Evolutionary conservation across 768 basidiomycete species (phyloP).

Genomic region (Leccinellum albellum): DNA sequence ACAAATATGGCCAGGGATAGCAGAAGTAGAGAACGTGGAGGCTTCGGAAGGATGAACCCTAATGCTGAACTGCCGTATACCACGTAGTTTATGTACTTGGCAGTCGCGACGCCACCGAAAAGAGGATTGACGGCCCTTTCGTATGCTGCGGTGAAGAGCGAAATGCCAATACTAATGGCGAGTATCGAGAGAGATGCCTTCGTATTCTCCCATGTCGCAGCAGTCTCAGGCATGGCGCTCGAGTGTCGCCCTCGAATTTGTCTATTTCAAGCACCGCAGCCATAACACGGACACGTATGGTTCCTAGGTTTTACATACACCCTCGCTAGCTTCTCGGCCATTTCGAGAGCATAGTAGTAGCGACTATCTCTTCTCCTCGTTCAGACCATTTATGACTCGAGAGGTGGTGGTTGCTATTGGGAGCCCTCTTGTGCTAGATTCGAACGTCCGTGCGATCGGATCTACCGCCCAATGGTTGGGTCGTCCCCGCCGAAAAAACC

Average conservation of each 20-base stretch:
- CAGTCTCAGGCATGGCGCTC: slow-evolving; percentile 4
- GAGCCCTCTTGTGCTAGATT: slow-evolving; percentile 61
- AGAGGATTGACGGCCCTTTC: slow-evolving; percentile 63
- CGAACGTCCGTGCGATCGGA: slow-evolving; percentile 82
- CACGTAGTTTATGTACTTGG: slow-evolving; percentile 42
- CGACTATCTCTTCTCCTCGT: slow-evolving; percentile 31
- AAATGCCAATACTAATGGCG: slow-evolving; percentile 35
- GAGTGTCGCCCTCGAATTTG: neutral
- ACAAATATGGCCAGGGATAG: slow-evolving; percentile 39
- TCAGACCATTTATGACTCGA: slow-evolving; percentile 41
- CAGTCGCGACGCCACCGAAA: slow-evolving; percentile 60
- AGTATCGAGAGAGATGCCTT: slow-evolving; percentile 26
- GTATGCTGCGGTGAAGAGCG: slow-evolving; percentile 60
- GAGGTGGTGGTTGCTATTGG: slow-evolving; percentile 40
- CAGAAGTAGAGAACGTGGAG: slow-evolving; percentile 24
- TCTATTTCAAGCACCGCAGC: too few relatives aligned
- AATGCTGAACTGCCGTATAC: slow-evolving; percentile 36
- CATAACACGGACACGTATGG: too few relatives aligned
- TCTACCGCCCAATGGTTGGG: slow-evolving; percentile 61
- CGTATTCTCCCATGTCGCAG: slow-evolving; percentile 10
- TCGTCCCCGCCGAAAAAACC: slow-evolving; percentile 30
- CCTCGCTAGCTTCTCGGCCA: slow-evolving; percentile 57
- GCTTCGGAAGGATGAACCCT: slow-evolving; percentile 29
- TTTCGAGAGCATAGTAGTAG: slow-evolving; percentile 49
- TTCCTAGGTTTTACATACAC: too few relatives aligned